A percentile compares a stretch with the other conserved stretches of the same genome.
Evolutionary conservation across 305 asterid species (phyloP).

Genomic region (Fraxinus dipetala): DNA sequence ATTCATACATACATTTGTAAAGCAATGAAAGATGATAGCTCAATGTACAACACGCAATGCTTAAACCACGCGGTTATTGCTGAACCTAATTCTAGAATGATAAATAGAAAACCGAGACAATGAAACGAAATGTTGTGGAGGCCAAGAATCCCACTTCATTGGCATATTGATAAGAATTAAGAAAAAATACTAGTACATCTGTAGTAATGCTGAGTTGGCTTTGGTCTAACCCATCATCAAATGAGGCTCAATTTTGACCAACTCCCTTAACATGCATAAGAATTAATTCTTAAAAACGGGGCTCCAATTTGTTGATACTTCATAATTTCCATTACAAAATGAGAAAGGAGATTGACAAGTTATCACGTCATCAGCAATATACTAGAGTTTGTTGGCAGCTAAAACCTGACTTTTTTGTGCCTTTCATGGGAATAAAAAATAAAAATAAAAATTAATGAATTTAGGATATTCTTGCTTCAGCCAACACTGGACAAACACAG

Average conservation of each 20-base stretch:
- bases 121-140: neutral
- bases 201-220: neutral
- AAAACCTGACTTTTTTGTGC: neutral
- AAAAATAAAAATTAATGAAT: neutral
- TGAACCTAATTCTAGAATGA: neutral
- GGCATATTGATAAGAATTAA: neutral
- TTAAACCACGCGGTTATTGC: neutral
- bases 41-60: neutral
- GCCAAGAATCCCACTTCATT: neutral
- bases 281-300: neutral
- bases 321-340: neutral
- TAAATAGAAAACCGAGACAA: neutral
- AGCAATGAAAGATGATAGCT: neutral
- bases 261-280: neutral
- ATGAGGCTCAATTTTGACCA: neutral
- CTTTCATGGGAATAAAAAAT: neutral
- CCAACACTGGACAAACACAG: neutral
- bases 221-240: neutral
- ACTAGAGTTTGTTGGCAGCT: neutral
- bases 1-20: neutral
- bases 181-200: neutral
- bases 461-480: neutral
- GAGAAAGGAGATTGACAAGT: neutral
- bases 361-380: neutral
- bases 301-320: neutral